Conservation (phyloP, 495 filamentous ascomycete genomes). For the Cetradonia linearis region DNA sequence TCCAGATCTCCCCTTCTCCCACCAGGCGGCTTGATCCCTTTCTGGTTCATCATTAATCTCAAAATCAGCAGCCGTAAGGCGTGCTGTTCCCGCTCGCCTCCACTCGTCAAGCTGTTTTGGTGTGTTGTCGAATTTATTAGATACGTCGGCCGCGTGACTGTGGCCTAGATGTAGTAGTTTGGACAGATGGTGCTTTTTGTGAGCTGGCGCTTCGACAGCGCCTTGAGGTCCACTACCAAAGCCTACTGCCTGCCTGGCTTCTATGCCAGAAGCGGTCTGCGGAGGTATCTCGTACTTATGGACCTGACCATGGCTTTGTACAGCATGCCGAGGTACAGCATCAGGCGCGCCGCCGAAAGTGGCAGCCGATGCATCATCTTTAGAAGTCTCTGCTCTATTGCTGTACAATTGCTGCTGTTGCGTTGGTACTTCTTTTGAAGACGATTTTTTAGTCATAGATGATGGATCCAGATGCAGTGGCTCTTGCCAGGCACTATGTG, state of each 20-base stretch:
- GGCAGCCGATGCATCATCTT: conserved; percentile 9
- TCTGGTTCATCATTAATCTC: conserved; percentile 31
- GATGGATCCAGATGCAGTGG: background rate
- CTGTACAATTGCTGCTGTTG: conserved; percentile 21
- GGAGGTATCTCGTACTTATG: conserved; percentile 12
- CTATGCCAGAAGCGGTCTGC: conserved; percentile 22
- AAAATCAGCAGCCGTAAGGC: conserved; percentile 40
- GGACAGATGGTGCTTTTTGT: conserved; percentile 32
- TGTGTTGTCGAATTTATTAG: conserved; percentile 34
- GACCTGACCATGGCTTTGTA: conserved; percentile 12
- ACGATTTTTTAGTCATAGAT: background rate
- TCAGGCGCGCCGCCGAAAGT: conserved; percentile 16
- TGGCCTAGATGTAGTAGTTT: conserved; percentile 37
- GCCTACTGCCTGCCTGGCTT: conserved; percentile 21
- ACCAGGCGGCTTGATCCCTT: conserved; percentile 42
- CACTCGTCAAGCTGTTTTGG: conserved; percentile 47
- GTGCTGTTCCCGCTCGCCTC: conserved; percentile 44
- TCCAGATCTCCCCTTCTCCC: conserved; percentile 37
- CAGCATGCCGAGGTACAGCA: conserved; percentile 13
- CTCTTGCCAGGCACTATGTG: conserved; percentile 4
- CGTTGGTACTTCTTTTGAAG: conserved; percentile 19
- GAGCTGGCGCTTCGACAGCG: conserved; percentile 2
- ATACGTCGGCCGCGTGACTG: conserved; percentile 33
- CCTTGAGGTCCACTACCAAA: conserved; percentile 17
- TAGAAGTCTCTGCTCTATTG: conserved; percentile 14